Conservation (phyloP, 805 yeast species). For the Barnettozyma californica region DNA sequence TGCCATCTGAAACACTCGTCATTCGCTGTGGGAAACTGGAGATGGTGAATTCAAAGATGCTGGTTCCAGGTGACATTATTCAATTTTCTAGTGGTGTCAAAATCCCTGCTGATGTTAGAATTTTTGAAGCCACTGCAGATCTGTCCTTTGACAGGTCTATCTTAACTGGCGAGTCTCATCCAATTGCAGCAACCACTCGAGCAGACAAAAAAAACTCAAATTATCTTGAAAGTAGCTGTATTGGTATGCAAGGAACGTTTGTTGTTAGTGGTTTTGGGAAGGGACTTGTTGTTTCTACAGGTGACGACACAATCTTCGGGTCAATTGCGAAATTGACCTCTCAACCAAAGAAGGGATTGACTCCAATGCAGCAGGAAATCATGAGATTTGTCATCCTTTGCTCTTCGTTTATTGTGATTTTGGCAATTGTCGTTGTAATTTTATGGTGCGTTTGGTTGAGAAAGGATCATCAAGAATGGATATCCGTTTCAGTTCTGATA, state of each 20-base stretch:
- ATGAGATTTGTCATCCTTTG: slow-evolving; percentile 28
- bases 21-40: not conserved
- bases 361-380: slow-evolving; percentile 40
- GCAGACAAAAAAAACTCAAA: not conserved
- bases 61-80: not conserved
- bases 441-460: not conserved
- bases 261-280: slow-evolving; percentile 35
- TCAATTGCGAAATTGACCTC: slow-evolving; percentile 38
- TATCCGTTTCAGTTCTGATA: not conserved
- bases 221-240: not conserved
- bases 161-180: not conserved
- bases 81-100: not conserved
- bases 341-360: slow-evolving; percentile 32
- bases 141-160: not conserved
- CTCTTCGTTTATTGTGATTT: slow-evolving; percentile 28
- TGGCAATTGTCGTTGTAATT: not conserved
- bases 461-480: not conserved
- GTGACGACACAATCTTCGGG: slow-evolving; percentile 42
- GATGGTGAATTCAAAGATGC: not conserved
- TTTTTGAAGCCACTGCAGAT: not conserved
- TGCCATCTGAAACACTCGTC: not conserved
- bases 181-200: not conserved
- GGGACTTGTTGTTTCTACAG: slow-evolving; percentile 40
- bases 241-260: not conserved
- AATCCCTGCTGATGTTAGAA: not conserved